phyloP scores from a whole-genome alignment of 106 monocot species.

The Cymbidium sinense region DNA sequence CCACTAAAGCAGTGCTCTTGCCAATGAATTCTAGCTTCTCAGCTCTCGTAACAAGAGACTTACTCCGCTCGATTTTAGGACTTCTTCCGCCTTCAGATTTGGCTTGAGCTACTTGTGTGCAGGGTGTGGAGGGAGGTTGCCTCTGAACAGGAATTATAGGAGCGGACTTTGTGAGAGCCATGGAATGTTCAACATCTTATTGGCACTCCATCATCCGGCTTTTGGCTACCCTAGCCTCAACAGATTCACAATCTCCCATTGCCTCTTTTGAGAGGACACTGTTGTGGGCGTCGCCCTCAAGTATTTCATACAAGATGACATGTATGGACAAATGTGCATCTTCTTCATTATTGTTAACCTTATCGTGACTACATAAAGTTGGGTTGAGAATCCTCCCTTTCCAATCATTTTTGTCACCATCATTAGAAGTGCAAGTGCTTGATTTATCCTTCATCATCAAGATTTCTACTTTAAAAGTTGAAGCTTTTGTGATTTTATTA shows the following conservation, averaged over 20 bases:
- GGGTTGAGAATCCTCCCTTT: too few species aligned
- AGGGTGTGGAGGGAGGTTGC: slow-evolving; percentile 61
- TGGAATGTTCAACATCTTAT: slow-evolving; percentile 49
- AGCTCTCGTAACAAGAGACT: slow-evolving; percentile 33
- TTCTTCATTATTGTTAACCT: too few species aligned
- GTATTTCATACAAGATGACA: slow-evolving; percentile 52
- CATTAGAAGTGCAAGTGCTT: too few species aligned
- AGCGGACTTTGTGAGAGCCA: slow-evolving; percentile 50
- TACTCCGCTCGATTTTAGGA: slow-evolving; percentile 61
- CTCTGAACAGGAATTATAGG: slow-evolving; percentile 47
- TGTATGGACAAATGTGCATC: too few species aligned
- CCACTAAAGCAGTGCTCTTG: slow-evolving; percentile 12
- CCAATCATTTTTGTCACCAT: too few species aligned
- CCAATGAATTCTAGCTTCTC: slow-evolving; percentile 40
- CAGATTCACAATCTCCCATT: slow-evolving; percentile 80
- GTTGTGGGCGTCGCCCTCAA: slow-evolving; percentile 73
- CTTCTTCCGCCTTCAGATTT: slow-evolving; percentile 55
- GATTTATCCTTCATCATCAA: too few species aligned
- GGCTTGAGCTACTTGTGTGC: slow-evolving; percentile 74
- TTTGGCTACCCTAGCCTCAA: slow-evolving; percentile 51
- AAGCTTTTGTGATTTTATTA: too few species aligned
- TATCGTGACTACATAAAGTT: too few species aligned
- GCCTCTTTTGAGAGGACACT: slow-evolving; percentile 52
- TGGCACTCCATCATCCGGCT: slow-evolving; percentile 65
- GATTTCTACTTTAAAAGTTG: too few species aligned